phyloP scores from a whole-genome alignment of 176 grass and related monocot genomes.

The Avena eriantha region DNA sequence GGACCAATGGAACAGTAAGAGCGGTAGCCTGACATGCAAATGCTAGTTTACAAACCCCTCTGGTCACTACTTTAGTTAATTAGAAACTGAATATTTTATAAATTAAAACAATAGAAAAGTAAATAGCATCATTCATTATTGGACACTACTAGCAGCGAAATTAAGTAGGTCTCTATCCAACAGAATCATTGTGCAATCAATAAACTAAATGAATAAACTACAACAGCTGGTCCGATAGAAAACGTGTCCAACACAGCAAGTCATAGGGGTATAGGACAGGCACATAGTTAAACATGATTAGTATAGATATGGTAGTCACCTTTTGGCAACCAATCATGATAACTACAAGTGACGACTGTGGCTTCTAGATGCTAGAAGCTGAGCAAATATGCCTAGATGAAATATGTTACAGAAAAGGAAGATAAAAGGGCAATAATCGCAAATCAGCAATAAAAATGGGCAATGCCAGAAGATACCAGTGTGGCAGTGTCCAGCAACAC shows the following conservation, averaged over 20 bases:
- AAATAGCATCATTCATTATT: neutral
- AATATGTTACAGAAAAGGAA: neutral
- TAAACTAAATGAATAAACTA: slow-evolving; percentile 15
- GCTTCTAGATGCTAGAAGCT: neutral
- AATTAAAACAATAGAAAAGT: neutral
- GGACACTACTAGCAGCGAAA: neutral
- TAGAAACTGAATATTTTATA: neutral
- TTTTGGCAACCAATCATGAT: neutral
- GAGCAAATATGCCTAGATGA: neutral
- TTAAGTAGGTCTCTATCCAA: neutral
- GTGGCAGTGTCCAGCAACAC: neutral
- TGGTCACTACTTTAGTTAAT: neutral
- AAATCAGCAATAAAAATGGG: neutral
- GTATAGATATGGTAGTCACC: neutral
- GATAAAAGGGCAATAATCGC: neutral
- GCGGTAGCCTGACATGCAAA: neutral
- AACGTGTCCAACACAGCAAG: neutral
- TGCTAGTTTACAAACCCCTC: neutral
- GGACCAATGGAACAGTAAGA: neutral
- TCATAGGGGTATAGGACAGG: neutral
- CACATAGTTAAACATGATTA: neutral
- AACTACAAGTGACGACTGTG: neutral
- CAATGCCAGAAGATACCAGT: neutral
- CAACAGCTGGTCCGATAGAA: neutral
- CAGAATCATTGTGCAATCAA: neutral